Percentiles rank a stretch among this genome's conserved stretches.
Evolutionary conservation across 352 stramenopile genomes (phyloP).

Genomic region (Detonula confervacea): DNA sequence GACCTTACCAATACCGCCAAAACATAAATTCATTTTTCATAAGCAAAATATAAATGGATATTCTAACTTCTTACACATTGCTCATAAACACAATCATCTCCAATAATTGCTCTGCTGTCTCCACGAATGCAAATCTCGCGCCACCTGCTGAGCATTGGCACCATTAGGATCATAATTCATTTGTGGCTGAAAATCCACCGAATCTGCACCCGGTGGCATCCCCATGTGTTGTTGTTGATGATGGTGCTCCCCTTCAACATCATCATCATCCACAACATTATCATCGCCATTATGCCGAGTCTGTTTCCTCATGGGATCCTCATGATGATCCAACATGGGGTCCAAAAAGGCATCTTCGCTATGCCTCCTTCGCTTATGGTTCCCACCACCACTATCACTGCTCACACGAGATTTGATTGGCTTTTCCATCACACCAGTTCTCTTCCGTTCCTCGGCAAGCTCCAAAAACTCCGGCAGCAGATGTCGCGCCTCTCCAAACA

Average conservation of each 20-base stretch:
- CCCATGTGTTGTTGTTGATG: neutral
- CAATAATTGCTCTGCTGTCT: neutral
- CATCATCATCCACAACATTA: no score
- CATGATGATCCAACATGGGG: neutral
- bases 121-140: neutral
- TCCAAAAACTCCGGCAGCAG: conserved; percentile 25
- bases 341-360: neutral
- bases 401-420: neutral
- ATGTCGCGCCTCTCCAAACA: conserved; percentile 18
- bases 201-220: neutral
- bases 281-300: no score
- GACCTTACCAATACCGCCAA: no score
- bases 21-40: no score
- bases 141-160: conserved; percentile 6
- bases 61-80: no score
- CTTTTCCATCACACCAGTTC: neutral
- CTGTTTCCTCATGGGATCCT: neutral
- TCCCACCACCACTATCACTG: no score
- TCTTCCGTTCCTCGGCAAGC: conserved; percentile 16
- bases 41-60: no score
- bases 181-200: neutral
- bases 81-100: no score
- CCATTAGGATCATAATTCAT: neutral
- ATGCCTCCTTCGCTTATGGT: neutral
- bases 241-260: neutral